Conservation (phyloP, 768 basidiomycete genomes). For the Pisolithus albus region DNA sequence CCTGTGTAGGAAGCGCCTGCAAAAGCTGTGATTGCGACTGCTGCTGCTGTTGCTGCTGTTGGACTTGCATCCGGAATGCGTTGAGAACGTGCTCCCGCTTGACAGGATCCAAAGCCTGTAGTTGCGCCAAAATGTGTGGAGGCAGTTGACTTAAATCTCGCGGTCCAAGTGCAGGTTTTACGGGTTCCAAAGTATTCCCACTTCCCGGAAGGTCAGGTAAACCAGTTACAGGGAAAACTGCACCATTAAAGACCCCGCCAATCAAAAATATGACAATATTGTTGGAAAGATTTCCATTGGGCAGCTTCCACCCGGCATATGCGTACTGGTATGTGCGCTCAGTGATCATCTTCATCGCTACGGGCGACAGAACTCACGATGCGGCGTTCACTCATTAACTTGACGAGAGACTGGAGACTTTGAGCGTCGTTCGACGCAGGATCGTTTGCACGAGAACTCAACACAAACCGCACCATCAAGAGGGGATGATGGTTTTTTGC, state of each 20-base stretch:
- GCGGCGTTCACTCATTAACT: constrained; percentile 36
- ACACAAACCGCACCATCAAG: constrained; percentile 34
- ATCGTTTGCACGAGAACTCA: constrained; percentile 29
- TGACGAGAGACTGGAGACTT: constrained; percentile 36
- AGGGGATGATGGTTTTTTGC: constrained; percentile 30
- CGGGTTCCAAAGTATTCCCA: constrained; percentile 11
- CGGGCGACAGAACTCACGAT: constrained; percentile 33
- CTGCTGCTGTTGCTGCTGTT: constrained; percentile 25
- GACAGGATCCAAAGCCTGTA: constrained; percentile 20
- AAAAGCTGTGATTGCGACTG: constrained; percentile 11
- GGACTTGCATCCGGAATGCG: constrained; percentile 12
- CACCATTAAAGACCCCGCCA: constrained; percentile 32
- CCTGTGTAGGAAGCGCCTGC: constrained; percentile 5
- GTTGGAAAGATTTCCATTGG: constrained; percentile 35
- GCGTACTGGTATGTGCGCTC: constrained; percentile 36
- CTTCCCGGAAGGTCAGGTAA: constrained; percentile 36
- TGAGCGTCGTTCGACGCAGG: constrained; percentile 33
- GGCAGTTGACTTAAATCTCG: not conserved
- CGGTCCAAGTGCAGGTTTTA: constrained; percentile 2
- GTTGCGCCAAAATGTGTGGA: constrained; percentile 10
- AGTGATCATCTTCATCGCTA: not conserved
- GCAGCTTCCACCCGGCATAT: constrained; percentile 42
- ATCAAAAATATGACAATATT: constrained; percentile 45
- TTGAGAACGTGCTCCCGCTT: constrained; percentile 18
- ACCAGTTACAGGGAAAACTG: constrained; percentile 45